Base-by-base conservation (phyloP, 2,329 filamentous ascomycete genomes). In the Didymellaceae sp. region DNA sequence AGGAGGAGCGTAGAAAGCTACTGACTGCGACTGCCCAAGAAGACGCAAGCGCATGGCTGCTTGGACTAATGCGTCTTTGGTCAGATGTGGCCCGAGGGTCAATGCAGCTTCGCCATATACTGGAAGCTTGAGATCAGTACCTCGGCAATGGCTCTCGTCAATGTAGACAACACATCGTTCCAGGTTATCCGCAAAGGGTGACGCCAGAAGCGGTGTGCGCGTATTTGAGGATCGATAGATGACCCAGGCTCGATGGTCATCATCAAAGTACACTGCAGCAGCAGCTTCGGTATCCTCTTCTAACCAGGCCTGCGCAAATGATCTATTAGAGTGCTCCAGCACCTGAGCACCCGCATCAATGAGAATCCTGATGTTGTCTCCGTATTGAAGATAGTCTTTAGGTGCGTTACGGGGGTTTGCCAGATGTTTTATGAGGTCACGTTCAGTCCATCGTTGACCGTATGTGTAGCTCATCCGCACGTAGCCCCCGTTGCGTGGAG, bases 41-140 rank as follows among this genome's bases (percentile, higher is more conserved):
- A 87, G 81, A 1, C 86, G 77, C 0, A 89, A 67, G 51, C 86
- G 74, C 85, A 89, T 88, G 0, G 85, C 84, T 44, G 85, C 86
- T 83, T 88, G 84, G 0, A 86, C 82, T 0, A 81, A 79, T 7
- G 82, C 77, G 46, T 87, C 85, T 51, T 87, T 87, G 0, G 81
- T 85, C 44, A 84, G 78, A 1, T 79, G 76, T 0, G 82, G 72
- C 0, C 80, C 81, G 0, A 87, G 67, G 0, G 84, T 87, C 1
- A 87, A 58, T 0, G 82, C 84, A 0, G 78, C 84, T 1, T 47
- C 57, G 0, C 81, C 78, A 1, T 62, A 1, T 0, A 61, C 20
- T 0, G 82, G 83, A 1, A 87, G 69, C 50, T 81, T 82, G 1
- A 87, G 66, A 54, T 87, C 84, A 0, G 81, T 85, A 0, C 85